These are phyloP conservation scores for Pyropia yezoensis DNA, from an alignment of 23 red algal species.

Conservation along the genomic window DNA sequence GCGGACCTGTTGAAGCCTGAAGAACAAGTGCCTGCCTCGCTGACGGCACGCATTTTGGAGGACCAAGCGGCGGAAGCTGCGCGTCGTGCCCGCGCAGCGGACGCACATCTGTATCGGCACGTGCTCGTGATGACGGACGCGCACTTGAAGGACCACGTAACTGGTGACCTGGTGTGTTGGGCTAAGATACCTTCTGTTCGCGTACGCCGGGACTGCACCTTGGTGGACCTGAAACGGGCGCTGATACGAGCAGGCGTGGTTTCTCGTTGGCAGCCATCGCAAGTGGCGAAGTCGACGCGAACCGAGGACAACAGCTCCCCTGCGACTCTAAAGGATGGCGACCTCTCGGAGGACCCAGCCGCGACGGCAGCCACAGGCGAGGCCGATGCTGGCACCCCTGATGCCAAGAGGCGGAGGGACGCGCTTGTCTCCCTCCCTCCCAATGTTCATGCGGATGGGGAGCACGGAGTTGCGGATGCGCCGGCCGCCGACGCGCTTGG, in stretches of 20 bases:
- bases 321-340: no score
- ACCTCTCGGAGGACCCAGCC: no score
- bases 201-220: no score
- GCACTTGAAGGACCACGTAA: conserved; percentile 45
- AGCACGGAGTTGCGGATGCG: conserved; percentile 50
- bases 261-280: no score
- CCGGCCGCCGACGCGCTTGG: conserved; percentile 29
- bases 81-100: conserved; percentile 34
- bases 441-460: background rate
- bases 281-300: no score
- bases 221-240: no score
- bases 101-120: conserved; percentile 78
- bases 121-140: conserved; percentile 53
- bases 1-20: conserved; percentile 33
- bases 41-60: conserved; percentile 48
- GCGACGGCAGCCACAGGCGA: no score
- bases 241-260: no score
- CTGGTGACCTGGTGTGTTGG: conserved; percentile 57
- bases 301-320: no score
- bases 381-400: conserved; percentile 18
- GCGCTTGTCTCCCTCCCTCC: no score
- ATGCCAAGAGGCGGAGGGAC: conserved; percentile 10
- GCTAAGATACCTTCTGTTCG: conserved; percentile 22
- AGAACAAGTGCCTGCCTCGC: conserved; percentile 49
- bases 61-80: conserved; percentile 80